Evolutionary conservation across 2,329 filamentous ascomycete species (phyloP), one percentile per base, ranked within the genome.

Genomic region (Xylaria sp.): DNA sequence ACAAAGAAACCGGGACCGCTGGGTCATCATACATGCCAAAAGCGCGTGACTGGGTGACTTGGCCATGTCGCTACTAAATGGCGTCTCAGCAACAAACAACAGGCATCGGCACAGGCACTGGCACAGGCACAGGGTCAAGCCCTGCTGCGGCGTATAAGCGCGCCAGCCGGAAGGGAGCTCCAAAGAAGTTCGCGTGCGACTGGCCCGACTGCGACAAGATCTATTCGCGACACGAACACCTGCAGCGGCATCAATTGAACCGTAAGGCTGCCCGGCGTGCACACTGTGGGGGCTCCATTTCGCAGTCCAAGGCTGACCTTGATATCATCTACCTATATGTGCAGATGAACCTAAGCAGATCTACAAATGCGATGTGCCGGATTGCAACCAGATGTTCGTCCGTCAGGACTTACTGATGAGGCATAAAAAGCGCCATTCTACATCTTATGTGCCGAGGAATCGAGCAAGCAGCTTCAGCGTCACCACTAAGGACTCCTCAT

Each of bases 191-290:
- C 72, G 79, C 82, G 65, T 95, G 92, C 78, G 86, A 88, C 22
- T 87, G 90, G 77, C 86, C 89, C 51, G 89, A 87, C 42, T 96
- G 92, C 78, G 90, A 90, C 70, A 94, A 94, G 84, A 86, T 90
- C 65, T 95, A 95, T 78, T 93, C 92, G 61, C 85, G 92, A 67
- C 91, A 91, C 9, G 92, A 95, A 78, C 92, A 95, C 79, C 84
- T 95, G 63, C 92, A 94, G 79, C 84, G 92, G 56, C 92, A 95
- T 79, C 91, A 94, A 80, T 78, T 95, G 75, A 95, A 95, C 76
- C 92, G 92, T 94, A 84, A 55, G 53, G 61, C 42, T 45, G 55
- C 61, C 50, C 51, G 33, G 25, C 6, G 50, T 63, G 50, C 63
- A 56, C 55, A 56, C 55, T 62, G 55, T 65, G 70, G 68, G 27